Base-by-base conservation (phyloP, 208 protist genomes). In the Wallacemonas sp. region DNA sequence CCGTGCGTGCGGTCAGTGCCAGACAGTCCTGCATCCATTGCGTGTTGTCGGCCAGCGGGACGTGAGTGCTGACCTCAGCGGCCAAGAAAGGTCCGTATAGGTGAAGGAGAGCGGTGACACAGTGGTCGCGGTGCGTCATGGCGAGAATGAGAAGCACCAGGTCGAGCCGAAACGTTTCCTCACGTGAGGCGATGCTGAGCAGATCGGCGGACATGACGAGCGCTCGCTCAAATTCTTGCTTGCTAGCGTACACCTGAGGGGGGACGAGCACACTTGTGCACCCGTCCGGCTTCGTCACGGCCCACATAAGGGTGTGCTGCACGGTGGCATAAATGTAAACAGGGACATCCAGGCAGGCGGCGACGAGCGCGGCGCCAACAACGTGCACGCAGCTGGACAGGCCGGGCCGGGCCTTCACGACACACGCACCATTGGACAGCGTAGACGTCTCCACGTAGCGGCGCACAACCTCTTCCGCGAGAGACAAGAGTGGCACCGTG, bases 131-230 rank as follows among this genome's bases (percentile, higher is more conserved):
- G 33, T 59, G 63, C 19, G 76, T 44, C 19, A 86, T 24, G 21
- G 75, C 27, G 24, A 93, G 70, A 12, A 82, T 45, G 46, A 88
- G 56, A 5, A 93, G 45, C 1, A 84, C 79, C 26, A 86, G 30
- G 47, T 70, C 78, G 0, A 73, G 75, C 1, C 67, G 64, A 33
- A 75, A 72, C 2, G 67, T 68, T 15, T 58, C 68, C 31, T 84
- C 78, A 0, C 63, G 69, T 8, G 80, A 66, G 21, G 68, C 44
- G 11, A 84, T 68, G 62, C 72, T 83, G 17, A 96, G 75, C 8
- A 96, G 42, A 56, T 96, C 90, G 1, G 74, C 73, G 11, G 90
- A 82, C 41, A 93, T 54, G 47, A 70, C 68, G 14, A 96, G 73
- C 2, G 82, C 82, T 4, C 39, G 66, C 19, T 93, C 80, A 56